Base-by-base conservation (phyloP, 1,284 basidiomycete genomes). In the Malassezia brasiliensis region DNA sequence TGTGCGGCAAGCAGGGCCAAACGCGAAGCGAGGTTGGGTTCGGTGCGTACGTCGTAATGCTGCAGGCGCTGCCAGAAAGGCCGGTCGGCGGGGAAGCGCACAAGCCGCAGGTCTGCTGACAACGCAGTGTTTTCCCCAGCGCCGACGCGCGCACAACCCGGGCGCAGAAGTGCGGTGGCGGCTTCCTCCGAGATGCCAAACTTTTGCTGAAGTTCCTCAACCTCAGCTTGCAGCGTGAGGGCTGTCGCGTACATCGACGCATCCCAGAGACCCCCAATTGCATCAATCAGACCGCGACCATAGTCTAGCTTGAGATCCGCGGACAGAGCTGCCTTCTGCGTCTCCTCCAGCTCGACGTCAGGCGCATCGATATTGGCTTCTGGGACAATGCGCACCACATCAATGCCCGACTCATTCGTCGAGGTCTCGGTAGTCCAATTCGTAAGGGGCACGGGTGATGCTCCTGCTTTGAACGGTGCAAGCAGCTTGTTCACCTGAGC, bases 211-310 rank as follows among this genome's bases (percentile, higher is more conserved):
- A 65, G 49, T 9, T 50, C 31, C 22, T 63, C 57, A 42, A 65
- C 48, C 52, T 68, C 68, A 11, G 51, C 44, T 47, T 61, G 53
- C 0, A 70, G 47, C 3, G 53, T 57, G 1, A 66, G 48, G 3
- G 58, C 56, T 52, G 63, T 62, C 10, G 76, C 76, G 37, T 73
- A 67, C 37, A 68, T 56, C 1, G 75, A 72, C 2, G 75, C 70
- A 46, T 77, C 77, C 44, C 69, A 64, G 30, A 78, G 65, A 0
- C 77, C 77, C n/a, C 76, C 77, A 12, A 78, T 67, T 5, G 70
- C 67, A 56, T 77, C 77, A 15, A 78, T 63, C 19, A 78, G 63
- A 3, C 77, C 77, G 3, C 72, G 63, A 41, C 63, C 55, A 51
- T 66, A 51, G 28, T 63, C 58, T 34, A 62, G 61, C 60, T 60